Evolutionary conservation across 176 grass and related monocot genomes (phyloP), one percentile per base, ranked within the genome.

Genomic region (Hordeum marinum): DNA sequence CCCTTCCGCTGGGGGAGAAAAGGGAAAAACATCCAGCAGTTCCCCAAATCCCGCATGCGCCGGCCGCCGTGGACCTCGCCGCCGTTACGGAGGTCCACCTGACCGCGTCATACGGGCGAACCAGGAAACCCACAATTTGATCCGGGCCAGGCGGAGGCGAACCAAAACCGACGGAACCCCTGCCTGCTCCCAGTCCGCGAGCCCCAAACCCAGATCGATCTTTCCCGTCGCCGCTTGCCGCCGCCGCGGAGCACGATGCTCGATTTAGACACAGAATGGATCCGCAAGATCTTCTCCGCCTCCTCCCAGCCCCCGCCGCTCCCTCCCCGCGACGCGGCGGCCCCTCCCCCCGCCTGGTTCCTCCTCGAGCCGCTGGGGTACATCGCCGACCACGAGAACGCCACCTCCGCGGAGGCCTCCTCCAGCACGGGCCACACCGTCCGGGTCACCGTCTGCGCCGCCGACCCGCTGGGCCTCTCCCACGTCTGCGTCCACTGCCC

Each of bases 191-290:
- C 54, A 48, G 15, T 10, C 9, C 42, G 42, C 42, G 42, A 50
- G 25, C 24, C 6, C 25, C 42, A 29, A 15, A 73, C 41, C 41
- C 41, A 7, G 42, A 74, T 50, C 24, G 13, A 74, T 50, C 24
- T 29, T 24, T 4, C 42, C 71, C 68, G 37, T 3, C 15, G 64
- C 32, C 65, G 65, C 26, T 29, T 14, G 42, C 43, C 43, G 10
- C 68, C 68, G 21, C 41, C 70, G 70, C 70, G n/a, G 23, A 50
- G 42, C 71, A 74, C 71, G 42, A 74, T 74, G 71, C 26, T 74
- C 4, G 42, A 74, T 18, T 29, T 6, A 1, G 42, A 74, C 4
- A 45, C 41, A 15, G 70, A 73, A 27, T 8, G 12, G 13, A 50
- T 50, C 42, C 42, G 7, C 42, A 74, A 74, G 71, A 74, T 29